phyloP scores from a whole-genome alignment of 1,139 yeast genomes.

The Suhomyces bokatorum region DNA sequence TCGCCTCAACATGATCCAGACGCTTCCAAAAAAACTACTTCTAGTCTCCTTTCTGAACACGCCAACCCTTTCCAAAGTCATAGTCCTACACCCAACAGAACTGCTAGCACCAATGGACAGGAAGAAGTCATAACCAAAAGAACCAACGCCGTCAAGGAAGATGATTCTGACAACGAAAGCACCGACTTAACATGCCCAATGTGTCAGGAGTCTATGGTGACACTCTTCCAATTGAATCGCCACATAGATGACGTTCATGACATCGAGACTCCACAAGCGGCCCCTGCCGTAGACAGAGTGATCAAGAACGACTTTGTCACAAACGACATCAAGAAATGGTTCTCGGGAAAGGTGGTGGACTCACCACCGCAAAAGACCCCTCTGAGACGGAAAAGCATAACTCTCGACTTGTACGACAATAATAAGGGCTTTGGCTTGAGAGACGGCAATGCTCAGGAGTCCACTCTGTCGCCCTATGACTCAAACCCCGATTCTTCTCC shows the following conservation, averaged over 20 bases:
- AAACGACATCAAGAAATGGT: constrained; percentile 26
- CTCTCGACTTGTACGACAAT: constrained; percentile 37
- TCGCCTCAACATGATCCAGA: constrained; percentile 16
- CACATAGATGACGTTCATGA: constrained; percentile 73
- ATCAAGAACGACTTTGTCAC: constrained; percentile 22
- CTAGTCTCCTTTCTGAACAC: not conserved
- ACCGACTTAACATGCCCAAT: constrained; percentile 56
- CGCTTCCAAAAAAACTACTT: not conserved
- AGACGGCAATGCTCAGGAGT: constrained; percentile 15
- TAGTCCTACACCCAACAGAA: constrained; percentile 15
- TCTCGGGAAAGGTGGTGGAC: constrained; percentile 18
- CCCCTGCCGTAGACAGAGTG: constrained; percentile 13
- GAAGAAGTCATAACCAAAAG: not conserved
- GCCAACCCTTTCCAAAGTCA: not conserved
- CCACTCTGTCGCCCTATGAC: not conserved
- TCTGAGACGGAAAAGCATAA: constrained; percentile 27
- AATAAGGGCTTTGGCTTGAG: constrained; percentile 33
- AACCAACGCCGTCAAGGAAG: not conserved
- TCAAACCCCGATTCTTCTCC: constrained; percentile 4
- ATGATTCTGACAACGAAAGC: not conserved
- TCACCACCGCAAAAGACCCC: constrained; percentile 9
- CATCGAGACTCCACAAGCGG: constrained; percentile 2
- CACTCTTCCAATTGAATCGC: constrained; percentile 58
- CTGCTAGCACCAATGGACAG: not conserved
- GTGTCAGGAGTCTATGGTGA: constrained; percentile 61